Base-by-base conservation (phyloP, 2,329 filamentous ascomycete genomes). In the Neoscytalidium dimidiatum region DNA sequence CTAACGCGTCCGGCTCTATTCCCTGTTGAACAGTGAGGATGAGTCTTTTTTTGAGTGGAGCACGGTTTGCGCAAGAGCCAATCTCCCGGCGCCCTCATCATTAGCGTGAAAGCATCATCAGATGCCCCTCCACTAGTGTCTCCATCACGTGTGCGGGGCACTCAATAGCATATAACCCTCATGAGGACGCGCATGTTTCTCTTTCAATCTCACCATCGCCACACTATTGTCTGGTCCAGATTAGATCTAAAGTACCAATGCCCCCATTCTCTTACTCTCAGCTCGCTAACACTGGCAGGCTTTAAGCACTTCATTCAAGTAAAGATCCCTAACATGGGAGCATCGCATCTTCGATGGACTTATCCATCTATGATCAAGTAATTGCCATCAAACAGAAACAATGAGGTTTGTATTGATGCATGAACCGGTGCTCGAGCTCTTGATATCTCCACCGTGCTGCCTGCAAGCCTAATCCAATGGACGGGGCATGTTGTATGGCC, bases 371-470 rank as follows among this genome's bases (percentile, higher is more conserved):
- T 53, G 52, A 46, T 65, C 63, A 65, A 60, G 52, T 60, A 57
- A 31, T 21, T 23, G n/a, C 26, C 56, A 66, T 62, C 53, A 48
- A 62, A 35, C 46, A 49, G 28, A 46, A 60, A 33, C 28, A 31
- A 60, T 60, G 56, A 60, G 56, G 56, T 60, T 60, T 60, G 56
- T 60, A 60, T n/a, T 60, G 56, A 60, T 71, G 75, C 76, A 78
- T 78, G 76, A 73, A 75, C 76, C 75, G 76, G 76, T 78, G 76
- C 77, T 76, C 72, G 75, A 56, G 33, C 26, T 62, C 70, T 72
- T 68, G 64, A 68, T 43, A 26, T 17, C 43, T 60, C 19, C 3
- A 7, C n/a, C 41, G 23, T 44, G 52, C 52, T 33, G 57, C 48
- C 49, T n/a, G n/a, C n/a, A n/a, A n/a, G n/a, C n/a, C n/a, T n/a